Evolutionary conservation across 805 yeast species (phyloP).

Genomic region (Jamesozyma jinghongensis): DNA sequence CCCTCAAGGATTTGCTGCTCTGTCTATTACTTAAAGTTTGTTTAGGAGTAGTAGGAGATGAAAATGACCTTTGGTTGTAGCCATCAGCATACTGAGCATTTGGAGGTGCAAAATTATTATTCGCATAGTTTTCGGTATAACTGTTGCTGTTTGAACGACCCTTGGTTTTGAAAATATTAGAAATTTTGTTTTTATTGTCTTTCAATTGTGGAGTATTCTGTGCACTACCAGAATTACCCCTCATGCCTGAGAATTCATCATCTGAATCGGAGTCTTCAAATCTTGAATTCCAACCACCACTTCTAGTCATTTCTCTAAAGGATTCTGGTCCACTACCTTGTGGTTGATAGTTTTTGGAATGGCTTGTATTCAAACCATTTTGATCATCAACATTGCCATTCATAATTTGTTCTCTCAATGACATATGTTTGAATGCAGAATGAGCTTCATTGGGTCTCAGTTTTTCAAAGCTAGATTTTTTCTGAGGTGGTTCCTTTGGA

Average conservation of each 20-base stretch:
- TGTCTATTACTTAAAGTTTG: slow-evolving; percentile 12
- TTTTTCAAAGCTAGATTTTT: slow-evolving; percentile 52
- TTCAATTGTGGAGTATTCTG: background rate
- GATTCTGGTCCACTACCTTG: background rate
- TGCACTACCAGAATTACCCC: background rate
- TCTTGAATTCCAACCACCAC: slow-evolving; percentile 33
- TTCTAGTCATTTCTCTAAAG: background rate
- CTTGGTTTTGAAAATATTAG: slow-evolving; percentile 12
- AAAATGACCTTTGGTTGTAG: slow-evolving; percentile 3
- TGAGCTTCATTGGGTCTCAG: slow-evolving; percentile 26
- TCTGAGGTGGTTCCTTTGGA: slow-evolving; percentile 34
- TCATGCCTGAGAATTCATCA: slow-evolving; percentile 24
- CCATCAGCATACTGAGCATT: background rate
- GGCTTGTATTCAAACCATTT: background rate
- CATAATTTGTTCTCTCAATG: slow-evolving; percentile 27
- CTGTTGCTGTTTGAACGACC: slow-evolving; percentile 1
- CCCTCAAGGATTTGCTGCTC: slow-evolving; percentile 17
- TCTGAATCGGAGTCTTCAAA: slow-evolving; percentile 61
- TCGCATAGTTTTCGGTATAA: background rate
- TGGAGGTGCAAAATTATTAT: background rate
- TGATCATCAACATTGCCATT: slow-evolving; percentile 8
- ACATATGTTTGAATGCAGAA: slow-evolving; percentile 33
- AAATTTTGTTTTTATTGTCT: slow-evolving; percentile 1
- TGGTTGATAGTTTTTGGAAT: background rate
- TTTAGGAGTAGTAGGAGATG: slow-evolving; percentile 10